Evolutionary conservation across 1,284 basidiomycete genomes (phyloP), one percentile per base, ranked within the genome.

Genomic region (Rhodotorula sp.): DNA sequence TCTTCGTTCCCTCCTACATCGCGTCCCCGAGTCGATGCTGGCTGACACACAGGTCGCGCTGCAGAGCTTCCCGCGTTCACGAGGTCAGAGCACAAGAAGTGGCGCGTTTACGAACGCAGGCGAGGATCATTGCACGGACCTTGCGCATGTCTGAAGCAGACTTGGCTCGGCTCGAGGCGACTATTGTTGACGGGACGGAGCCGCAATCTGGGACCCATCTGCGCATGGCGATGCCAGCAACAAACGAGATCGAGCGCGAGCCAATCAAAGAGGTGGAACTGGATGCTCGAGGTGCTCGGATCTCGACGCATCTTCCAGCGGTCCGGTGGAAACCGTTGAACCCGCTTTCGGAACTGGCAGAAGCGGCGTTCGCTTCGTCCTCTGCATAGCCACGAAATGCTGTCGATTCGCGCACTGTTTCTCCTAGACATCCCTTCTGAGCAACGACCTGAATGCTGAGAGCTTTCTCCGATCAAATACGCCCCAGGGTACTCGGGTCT

Each of bases 121-220:
- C 59, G 56, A 24, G n/a, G 33, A 26, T 64, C 56, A 56, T 64
- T 37, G n/a, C 44, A 4, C 56, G 46, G 30, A 20, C 48, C 26
- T 37, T 58, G 10, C 46, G 26, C 56, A 5, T 53, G 14, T 30
- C 54, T 14, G 54, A 55, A 15, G 26, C 26, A 20, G 26, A 55
- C 29, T 18, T 55, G 26, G 26, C 54, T 18, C 26, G 6, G 26
- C 54, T 55, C 54, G 20, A 20, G 48, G 20, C 48, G 48, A 49
- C 22, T 20, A 20, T n/a, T 20, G n/a, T 12, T 49, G 48, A n/a
- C 48, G 48, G 24, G 37, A 42, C 37, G 37, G 37, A 42, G 37
- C 37, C 37, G 14, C 8, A 42, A 10, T 42, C 37, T 42, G 37
- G 1, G 22, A 55, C 54, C 54, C 33, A 29, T 33, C 10, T 42